Conservation (phyloP, 164 flowering plant genomes). For the Warburgia ugandensis region DNA sequence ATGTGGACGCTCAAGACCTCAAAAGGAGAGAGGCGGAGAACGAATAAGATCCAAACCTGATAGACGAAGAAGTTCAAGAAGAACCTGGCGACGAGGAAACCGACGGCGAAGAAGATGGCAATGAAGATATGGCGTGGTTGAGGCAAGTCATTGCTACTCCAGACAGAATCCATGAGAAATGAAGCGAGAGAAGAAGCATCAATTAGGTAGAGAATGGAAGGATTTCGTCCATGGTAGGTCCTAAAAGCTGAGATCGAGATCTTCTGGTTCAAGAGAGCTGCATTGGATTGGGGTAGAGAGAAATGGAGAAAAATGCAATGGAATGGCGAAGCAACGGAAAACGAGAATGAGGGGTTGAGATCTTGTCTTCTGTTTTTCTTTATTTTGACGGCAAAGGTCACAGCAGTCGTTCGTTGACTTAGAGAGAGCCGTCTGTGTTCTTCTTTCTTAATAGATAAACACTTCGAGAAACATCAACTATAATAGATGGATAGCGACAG, state of each 20-base stretch:
- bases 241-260: too few species aligned
- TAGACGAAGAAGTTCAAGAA: constrained; percentile 58
- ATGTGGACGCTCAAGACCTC: too few species aligned
- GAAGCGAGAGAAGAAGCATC: neutral
- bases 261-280: neutral
- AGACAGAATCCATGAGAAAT: constrained; percentile 39
- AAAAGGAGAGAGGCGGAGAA: neutral
- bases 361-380: neutral
- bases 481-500: too few species aligned
- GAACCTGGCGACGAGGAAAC: constrained; percentile 42
- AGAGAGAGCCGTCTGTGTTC: neutral
- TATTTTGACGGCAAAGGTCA: neutral
- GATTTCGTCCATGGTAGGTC: neutral
- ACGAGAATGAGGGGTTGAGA: neutral
- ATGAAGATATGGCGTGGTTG: constrained; percentile 28
- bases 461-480: too few species aligned
- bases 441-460: too few species aligned
- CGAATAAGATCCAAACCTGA: constrained; percentile 29
- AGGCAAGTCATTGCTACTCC: constrained; percentile 24
- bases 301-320: neutral
- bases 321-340: neutral
- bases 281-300: constrained; percentile 1
- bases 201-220: neutral
- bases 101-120: constrained; percentile 45
- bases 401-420: neutral